Percentiles rank a stretch among this genome's conserved stretches.
Conservation (phyloP, 2,329 filamentous ascomycete genomes). For the Akanthomyces muscarius region DNA sequence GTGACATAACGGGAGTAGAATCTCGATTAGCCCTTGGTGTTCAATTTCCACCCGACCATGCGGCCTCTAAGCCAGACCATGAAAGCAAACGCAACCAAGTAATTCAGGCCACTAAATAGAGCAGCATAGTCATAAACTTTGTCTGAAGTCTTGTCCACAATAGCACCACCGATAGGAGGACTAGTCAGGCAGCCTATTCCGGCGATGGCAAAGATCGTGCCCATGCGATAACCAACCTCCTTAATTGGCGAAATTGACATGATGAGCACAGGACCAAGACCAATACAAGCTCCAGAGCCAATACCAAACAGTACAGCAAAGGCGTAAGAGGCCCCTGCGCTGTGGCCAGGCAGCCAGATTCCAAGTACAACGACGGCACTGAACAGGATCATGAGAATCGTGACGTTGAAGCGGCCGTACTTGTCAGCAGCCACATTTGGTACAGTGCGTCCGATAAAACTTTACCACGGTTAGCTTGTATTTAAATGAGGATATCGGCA, state of each 20-base stretch:
- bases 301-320: conserved; percentile 61
- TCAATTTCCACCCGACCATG: neutral
- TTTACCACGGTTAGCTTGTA: conserved; percentile 24
- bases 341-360: conserved; percentile 38
- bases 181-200: conserved; percentile 58
- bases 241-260: conserved; percentile 61
- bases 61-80: neutral
- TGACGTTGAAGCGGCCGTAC: conserved; percentile 33
- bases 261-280: conserved; percentile 56
- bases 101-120: conserved; percentile 4
- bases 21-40: neutral
- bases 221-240: conserved; percentile 60
- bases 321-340: conserved; percentile 50
- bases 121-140: conserved; percentile 5
- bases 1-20: neutral
- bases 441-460: conserved; percentile 38
- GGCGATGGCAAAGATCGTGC: conserved; percentile 54
- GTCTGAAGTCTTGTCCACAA: conserved; percentile 32
- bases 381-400: conserved; percentile 42
- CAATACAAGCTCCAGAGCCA: conserved; percentile 56
- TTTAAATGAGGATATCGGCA: neutral
- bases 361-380: conserved; percentile 34
- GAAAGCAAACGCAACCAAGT: neutral
- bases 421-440: conserved; percentile 37
- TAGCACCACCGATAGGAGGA: conserved; percentile 56